Conservation (phyloP, 1,284 basidiomycete species). For the Marasmius oreades region DNA sequence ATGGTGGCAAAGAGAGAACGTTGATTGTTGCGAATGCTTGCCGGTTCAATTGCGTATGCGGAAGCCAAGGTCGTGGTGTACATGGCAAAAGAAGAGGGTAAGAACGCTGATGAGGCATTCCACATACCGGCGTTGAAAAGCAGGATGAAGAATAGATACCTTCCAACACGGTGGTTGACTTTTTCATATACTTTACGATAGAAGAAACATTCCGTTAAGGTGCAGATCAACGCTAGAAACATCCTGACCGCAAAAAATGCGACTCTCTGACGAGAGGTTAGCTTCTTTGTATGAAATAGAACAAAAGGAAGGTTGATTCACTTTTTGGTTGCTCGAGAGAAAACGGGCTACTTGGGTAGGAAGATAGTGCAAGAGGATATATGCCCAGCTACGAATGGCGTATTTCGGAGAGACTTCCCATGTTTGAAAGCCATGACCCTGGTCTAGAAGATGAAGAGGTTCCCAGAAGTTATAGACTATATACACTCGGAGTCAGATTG, state of each 20-base stretch:
- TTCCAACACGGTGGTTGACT: constrained; percentile 86
- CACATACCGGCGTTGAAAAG: constrained; percentile 91
- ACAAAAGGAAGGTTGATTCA: constrained; percentile 23
- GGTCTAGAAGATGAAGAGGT: constrained; percentile 86
- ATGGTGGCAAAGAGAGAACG: constrained; percentile 66
- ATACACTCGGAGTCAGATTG: constrained; percentile 9
- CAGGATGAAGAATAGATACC: constrained; percentile 88
- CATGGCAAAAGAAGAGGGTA: constrained; percentile 96
- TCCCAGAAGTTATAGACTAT: constrained; percentile 99
- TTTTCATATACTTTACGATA: constrained; percentile 80
- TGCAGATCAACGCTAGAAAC: constrained; percentile 70
- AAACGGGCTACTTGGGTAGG: constrained; percentile 44
- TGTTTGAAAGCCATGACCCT: constrained; percentile 90
- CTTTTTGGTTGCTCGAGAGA: constrained; percentile 48
- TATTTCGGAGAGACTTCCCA: constrained; percentile 95
- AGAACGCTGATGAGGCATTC: constrained; percentile 84
- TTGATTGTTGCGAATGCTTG: constrained; percentile 49
- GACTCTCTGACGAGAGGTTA: constrained; percentile 50
- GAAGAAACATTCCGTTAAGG: constrained; percentile 81
- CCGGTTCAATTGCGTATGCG: constrained; percentile 72
- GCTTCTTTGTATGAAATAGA: constrained; percentile 5
- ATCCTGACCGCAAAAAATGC: constrained; percentile 90
- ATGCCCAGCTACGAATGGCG: constrained; percentile 93
- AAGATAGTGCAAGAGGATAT: constrained; percentile 74
- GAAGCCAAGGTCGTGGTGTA: constrained; percentile 84